phyloP scores from a whole-genome alignment of 495 filamentous ascomycete species.

The Neurospora sp. region DNA sequence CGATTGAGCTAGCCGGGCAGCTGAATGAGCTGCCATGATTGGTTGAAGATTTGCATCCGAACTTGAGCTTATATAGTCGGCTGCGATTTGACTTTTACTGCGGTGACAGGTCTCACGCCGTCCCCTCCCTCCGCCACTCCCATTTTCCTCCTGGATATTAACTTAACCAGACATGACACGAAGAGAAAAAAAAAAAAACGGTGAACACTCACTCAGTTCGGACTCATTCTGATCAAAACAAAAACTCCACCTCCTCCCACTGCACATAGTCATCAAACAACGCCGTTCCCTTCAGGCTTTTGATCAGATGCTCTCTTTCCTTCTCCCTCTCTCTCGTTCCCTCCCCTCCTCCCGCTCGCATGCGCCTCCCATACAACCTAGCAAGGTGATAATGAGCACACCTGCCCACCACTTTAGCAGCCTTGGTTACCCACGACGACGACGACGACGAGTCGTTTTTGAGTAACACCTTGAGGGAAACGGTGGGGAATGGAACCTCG shows the following conservation, averaged over 20 bases:
- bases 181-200: neutral
- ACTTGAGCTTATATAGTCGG: neutral
- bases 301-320: constrained; percentile 5
- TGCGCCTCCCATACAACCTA: constrained; percentile 1
- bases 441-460: neutral
- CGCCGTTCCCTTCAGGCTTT: constrained; percentile 2
- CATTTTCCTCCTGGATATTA: neutral
- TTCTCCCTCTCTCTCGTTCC: neutral
- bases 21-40: neutral
- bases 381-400: constrained; percentile 13
- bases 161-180: neutral
- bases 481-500: neutral
- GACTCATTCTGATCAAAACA: constrained; percentile 2
- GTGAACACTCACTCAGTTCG: too few species aligned
- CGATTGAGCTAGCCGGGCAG: constrained; percentile 53
- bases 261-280: constrained; percentile 10
- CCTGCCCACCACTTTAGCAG: constrained; percentile 4
- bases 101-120: neutral
- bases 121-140: neutral
- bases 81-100: too few species aligned
- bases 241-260: constrained; percentile 15
- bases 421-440: neutral
- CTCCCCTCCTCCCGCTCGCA: neutral
- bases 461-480: neutral
- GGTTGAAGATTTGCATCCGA: neutral